These are phyloP conservation scores for Peribolospora kevripleyi DNA, from an alignment of 768 basidiomycete genomes.

Conservation along the genomic window DNA sequence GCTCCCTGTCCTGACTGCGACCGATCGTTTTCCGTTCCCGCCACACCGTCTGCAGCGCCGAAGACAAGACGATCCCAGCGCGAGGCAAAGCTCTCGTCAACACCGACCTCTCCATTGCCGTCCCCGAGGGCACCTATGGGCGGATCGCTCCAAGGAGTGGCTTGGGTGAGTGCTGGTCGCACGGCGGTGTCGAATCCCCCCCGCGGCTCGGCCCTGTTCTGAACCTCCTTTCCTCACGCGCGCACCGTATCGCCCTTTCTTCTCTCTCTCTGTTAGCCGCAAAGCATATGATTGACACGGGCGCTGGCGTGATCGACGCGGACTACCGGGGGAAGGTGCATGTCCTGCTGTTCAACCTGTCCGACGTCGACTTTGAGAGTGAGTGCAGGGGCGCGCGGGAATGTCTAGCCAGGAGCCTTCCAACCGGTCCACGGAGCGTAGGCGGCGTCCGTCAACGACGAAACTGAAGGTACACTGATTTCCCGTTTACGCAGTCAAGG, in stretches of 20 bases:
- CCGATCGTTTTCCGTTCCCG: background rate
- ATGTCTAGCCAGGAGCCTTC: background rate
- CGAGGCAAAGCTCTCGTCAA: conserved; percentile 75
- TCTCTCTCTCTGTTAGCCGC: conserved; percentile 32
- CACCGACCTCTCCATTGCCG: conserved; percentile 77
- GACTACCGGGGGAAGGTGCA: conserved; percentile 84
- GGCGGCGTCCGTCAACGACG: background rate
- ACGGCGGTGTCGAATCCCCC: too few relatives aligned
- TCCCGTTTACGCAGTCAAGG: conserved; percentile 34
- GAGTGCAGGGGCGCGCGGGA: conserved; percentile 3
- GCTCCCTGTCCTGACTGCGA: background rate
- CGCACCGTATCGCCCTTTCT: background rate
- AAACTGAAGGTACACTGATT: background rate
- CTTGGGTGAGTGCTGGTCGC: conserved; percentile 36
- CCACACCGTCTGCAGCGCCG: conserved; percentile 33
- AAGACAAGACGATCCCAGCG: conserved; percentile 58
- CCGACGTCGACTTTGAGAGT: conserved; percentile 75
- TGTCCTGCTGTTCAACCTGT: conserved; percentile 77
- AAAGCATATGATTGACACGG: conserved; percentile 94
- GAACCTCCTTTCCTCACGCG: background rate
- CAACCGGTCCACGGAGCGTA: background rate
- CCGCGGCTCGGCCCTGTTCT: background rate
- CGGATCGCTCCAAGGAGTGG: conserved; percentile 90
- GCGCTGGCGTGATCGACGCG: conserved; percentile 88
- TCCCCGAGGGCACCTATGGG: conserved; percentile 81